A percentile compares a stretch with the other conserved stretches of the same genome.
Conservation (phyloP, 2,329 filamentous ascomycete species). For the Aspergillus arachidicola region DNA sequence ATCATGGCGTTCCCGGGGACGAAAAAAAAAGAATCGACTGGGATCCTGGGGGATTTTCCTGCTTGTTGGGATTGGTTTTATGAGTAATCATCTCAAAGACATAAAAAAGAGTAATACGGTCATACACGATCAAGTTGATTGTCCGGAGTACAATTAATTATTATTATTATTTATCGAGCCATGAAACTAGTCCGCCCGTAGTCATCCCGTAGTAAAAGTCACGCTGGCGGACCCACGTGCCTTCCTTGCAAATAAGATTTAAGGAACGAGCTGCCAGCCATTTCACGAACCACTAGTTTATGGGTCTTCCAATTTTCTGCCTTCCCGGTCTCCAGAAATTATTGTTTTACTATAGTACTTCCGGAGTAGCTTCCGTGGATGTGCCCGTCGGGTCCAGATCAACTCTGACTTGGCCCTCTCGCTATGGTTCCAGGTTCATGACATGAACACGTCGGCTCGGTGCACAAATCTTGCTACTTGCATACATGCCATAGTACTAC, state of each 20-base stretch:
- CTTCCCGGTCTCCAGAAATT: conserved; percentile 15
- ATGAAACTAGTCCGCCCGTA: not conserved
- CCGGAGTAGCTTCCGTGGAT: not conserved
- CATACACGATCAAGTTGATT: not conserved
- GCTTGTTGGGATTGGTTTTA: not conserved
- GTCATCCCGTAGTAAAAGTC: not conserved
- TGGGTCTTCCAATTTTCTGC: conserved; percentile 14
- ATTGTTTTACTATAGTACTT: conserved; percentile 4
- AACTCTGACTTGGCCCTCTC: not conserved
- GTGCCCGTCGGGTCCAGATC: not conserved
- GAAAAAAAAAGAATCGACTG: too few species aligned
- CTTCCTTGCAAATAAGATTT: conserved; percentile 22
- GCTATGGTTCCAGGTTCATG: conserved; percentile 1
- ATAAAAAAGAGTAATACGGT: not conserved
- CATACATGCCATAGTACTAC: not conserved
- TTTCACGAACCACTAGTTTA: conserved; percentile 21
- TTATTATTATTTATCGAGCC: not conserved
- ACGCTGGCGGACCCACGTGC: conserved; percentile 14
- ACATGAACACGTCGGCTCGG: not conserved
- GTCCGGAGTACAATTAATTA: not conserved
- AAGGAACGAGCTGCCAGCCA: conserved; percentile 13
- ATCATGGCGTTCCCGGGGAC: not conserved
- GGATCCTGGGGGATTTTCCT: not conserved
- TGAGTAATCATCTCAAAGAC: not conserved
- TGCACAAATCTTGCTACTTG: not conserved